phyloP scores from a whole-genome alignment of 2,329 filamentous ascomycete genomes.

The Botrytis fragariae region DNA sequence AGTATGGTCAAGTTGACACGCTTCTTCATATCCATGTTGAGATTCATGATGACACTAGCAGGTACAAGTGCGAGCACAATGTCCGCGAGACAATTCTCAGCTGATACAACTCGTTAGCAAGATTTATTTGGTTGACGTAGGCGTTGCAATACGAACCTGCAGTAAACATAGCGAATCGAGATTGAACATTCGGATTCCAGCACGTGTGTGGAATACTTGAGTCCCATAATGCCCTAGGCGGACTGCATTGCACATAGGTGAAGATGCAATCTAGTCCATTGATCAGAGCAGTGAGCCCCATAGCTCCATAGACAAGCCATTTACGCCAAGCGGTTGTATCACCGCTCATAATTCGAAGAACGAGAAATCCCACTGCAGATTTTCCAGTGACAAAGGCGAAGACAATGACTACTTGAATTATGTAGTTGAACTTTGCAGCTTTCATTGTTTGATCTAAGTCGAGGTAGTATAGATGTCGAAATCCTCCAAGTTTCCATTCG shows the following conservation, averaged over 20 bases:
- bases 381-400: conserved; percentile 14
- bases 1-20: conserved; percentile 18
- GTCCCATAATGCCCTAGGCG: conserved; percentile 14
- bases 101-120: background rate
- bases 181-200: conserved; percentile 12
- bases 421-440: conserved; percentile 9
- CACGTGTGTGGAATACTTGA: background rate
- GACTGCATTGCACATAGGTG: conserved; percentile 14
- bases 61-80: conserved; percentile 19
- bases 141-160: background rate
- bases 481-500: conserved; percentile 15
- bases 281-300: background rate
- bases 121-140: too few species aligned
- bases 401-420: conserved; percentile 1
- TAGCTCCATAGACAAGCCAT: conserved; percentile 15
- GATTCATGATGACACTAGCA: conserved; percentile 11
- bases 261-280: conserved; percentile 14
- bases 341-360: conserved; percentile 18
- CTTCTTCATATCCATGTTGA: conserved; percentile 18
- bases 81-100: conserved; percentile 14
- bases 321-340: conserved; percentile 10
- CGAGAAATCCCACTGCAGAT: conserved; percentile 11
- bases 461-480: conserved; percentile 17
- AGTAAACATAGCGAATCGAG: conserved; percentile 14
- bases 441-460: background rate